These are phyloP conservation scores for Trichoderma oligosporum DNA, from an alignment of 2,329 filamentous ascomycete species.

Conservation along the genomic window DNA sequence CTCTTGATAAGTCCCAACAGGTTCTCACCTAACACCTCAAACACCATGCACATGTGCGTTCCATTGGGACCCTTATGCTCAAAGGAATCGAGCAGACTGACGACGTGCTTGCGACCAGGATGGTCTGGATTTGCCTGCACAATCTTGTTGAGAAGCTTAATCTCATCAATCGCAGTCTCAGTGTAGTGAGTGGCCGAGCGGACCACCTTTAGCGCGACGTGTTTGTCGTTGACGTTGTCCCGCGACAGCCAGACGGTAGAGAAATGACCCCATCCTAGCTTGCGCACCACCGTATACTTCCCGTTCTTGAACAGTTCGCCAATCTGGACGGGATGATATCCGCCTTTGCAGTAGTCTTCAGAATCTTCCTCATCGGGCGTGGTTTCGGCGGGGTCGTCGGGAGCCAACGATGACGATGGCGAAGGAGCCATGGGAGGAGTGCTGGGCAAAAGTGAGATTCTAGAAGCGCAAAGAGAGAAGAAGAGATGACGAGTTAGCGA, in stretches of 20 bases:
- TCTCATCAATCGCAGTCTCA: conserved; percentile 97
- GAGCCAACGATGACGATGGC: conserved; percentile 71
- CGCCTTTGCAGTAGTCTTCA: conserved; percentile 98
- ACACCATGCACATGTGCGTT: conserved; percentile 98
- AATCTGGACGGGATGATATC: conserved; percentile 91
- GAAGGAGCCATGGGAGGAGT: conserved; percentile 64
- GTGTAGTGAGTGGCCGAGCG: conserved; percentile 97
- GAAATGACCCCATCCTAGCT: conserved; percentile 97
- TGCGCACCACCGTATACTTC: conserved; percentile 92
- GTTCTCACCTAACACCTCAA: conserved; percentile 95
- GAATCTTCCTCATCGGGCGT: conserved; percentile 98
- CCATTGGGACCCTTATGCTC: conserved; percentile 97
- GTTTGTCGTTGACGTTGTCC: conserved; percentile 85
- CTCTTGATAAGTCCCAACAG: conserved; percentile 92
- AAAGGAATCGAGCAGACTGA: conserved; percentile 93
- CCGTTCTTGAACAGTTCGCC: conserved; percentile 98
- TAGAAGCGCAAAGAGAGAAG: conserved; percentile 28
- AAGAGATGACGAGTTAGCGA: conserved; percentile 13
- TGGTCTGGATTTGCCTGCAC: conserved; percentile 93
- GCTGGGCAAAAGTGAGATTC: conserved; percentile 54
- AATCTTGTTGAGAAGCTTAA: conserved; percentile 95
- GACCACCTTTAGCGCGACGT: conserved; percentile 96
- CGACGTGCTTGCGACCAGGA: conserved; percentile 89
- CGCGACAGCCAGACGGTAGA: conserved; percentile 87
- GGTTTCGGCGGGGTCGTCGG: conserved; percentile 81